phyloP scores from a whole-genome alignment of 164 flowering plant species.

The Chloranthus sessilifolius region DNA sequence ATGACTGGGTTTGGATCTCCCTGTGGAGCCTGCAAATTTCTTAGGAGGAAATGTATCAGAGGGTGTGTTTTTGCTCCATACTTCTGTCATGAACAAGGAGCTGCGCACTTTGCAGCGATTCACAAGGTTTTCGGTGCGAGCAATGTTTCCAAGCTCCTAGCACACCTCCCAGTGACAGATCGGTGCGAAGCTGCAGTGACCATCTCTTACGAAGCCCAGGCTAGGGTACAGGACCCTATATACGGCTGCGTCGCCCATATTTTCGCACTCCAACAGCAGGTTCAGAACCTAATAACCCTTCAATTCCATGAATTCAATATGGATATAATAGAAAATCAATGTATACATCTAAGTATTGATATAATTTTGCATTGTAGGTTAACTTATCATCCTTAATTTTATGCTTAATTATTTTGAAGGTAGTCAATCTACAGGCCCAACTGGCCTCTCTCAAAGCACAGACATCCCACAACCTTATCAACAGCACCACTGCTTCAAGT shows the following conservation, averaged over 20 bases:
- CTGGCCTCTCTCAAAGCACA: constrained; percentile 60
- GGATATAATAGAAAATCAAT: background rate
- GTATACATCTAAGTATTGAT: background rate
- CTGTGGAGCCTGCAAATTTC: constrained; percentile 94
- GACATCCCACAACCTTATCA: constrained; percentile 38
- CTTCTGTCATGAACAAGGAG: constrained; percentile 85
- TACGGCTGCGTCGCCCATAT: constrained; percentile 91
- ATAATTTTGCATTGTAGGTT: background rate
- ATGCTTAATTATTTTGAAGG: constrained; percentile 31
- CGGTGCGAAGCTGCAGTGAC: constrained; percentile 78
- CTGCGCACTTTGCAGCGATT: constrained; percentile 75
- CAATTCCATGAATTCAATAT: background rate
- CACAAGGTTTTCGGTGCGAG: constrained; percentile 96
- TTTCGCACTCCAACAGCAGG: constrained; percentile 91
- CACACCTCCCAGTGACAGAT: constrained; percentile 59
- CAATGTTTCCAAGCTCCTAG: constrained; percentile 72
- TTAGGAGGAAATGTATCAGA: constrained; percentile 77
- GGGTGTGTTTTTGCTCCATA: constrained; percentile 96
- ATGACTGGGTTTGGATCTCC: constrained; percentile 85
- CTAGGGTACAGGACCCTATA: constrained; percentile 88
- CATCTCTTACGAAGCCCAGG: constrained; percentile 89
- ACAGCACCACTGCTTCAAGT: constrained; percentile 26
- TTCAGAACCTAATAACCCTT: constrained; percentile 4
- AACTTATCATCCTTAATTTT: background rate
- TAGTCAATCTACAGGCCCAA: constrained; percentile 68